Evolutionary conservation across 2,329 filamentous ascomycete species (phyloP).

Genomic region (Stagonosporopsis chrysanthemi): DNA sequence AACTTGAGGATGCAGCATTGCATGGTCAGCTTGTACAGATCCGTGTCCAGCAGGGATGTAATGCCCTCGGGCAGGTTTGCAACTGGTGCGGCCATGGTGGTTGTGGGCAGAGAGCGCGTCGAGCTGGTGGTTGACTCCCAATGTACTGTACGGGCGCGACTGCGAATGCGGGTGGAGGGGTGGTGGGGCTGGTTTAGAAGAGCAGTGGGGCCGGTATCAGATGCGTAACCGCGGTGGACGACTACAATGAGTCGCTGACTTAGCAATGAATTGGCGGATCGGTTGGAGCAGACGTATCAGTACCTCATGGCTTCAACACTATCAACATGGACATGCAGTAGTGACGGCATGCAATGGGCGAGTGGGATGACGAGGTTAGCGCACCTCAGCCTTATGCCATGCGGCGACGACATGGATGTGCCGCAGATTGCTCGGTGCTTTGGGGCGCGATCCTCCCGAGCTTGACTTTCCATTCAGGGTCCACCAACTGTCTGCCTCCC

Average conservation of each 20-base stretch:
- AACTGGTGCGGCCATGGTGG: slow-evolving; percentile 32
- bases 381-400: slow-evolving; percentile 14
- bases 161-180: slow-evolving; percentile 34
- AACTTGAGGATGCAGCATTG: slow-evolving; percentile 88
- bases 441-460: slow-evolving; percentile 5
- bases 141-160: slow-evolving; percentile 6
- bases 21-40: slow-evolving; percentile 98
- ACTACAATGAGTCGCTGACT: background rate
- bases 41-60: slow-evolving; percentile 60
- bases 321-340: background rate
- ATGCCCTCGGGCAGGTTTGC: slow-evolving; percentile 49
- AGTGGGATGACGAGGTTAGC: slow-evolving; percentile 14
- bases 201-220: slow-evolving; percentile 15
- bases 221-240: background rate
- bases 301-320: background rate
- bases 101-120: slow-evolving; percentile 3
- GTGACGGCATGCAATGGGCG: slow-evolving; percentile 13
- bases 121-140: slow-evolving; percentile 4
- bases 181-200: slow-evolving; percentile 32
- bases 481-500: slow-evolving; percentile 10
- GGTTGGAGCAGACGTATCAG: background rate
- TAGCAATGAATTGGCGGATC: background rate
- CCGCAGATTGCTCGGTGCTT: slow-evolving; percentile 15
- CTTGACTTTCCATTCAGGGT: slow-evolving; percentile 23
- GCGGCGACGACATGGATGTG: slow-evolving; percentile 15